These are phyloP conservation scores for Cercophora newfieldiana DNA, from an alignment of 495 filamentous ascomycete genomes.

Conservation along the genomic window DNA sequence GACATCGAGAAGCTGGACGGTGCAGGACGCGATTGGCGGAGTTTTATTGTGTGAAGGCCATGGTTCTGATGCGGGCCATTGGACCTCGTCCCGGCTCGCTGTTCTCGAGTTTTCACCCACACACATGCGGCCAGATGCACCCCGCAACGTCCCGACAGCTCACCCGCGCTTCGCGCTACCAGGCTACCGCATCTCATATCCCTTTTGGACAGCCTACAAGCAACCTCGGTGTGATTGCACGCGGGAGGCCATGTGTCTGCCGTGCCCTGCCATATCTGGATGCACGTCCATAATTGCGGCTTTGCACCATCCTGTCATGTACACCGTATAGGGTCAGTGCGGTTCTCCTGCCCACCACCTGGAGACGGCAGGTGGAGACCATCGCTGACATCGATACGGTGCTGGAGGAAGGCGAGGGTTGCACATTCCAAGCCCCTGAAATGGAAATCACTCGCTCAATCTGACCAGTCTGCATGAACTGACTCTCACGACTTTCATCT, in stretches of 20 bases:
- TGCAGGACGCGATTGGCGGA: neutral
- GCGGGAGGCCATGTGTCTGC: no score
- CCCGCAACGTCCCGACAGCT: constrained; percentile 8
- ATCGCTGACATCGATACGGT: no score
- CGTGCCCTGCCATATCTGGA: no score
- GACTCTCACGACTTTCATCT: neutral
- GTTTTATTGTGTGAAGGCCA: neutral
- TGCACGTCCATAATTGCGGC: no score
- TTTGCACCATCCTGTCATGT: no score
- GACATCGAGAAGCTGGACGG: neutral
- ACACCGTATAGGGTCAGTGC: no score
- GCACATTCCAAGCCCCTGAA: no score
- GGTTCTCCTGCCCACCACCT: no score
- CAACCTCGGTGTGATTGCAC: neutral
- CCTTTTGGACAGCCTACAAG: neutral
- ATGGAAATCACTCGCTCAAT: neutral
- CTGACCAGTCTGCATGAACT: neutral
- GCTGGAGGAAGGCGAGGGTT: no score
- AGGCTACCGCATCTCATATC: neutral
- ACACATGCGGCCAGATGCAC: constrained; percentile 4
- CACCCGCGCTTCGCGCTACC: constrained; percentile 14
- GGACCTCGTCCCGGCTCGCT: neutral
- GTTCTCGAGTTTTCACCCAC: neutral
- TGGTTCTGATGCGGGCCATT: neutral
- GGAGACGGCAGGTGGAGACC: no score